Base-by-base conservation (phyloP, 148 eudicot species). In the Chenopodium berlandieri region DNA sequence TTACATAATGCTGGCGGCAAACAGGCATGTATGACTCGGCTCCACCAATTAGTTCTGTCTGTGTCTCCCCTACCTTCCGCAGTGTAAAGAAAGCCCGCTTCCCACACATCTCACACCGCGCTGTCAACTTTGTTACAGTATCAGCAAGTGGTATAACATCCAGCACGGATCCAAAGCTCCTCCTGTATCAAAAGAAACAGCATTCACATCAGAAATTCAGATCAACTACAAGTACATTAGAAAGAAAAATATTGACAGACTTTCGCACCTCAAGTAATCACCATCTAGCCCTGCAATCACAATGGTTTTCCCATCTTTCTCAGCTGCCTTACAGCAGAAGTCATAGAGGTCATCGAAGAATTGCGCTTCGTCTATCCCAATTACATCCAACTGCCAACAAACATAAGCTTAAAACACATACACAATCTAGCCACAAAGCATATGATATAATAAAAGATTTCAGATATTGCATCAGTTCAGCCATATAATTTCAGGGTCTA, bases 291-390 rank as follows among this genome's bases (percentile, higher is more conserved):
- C 99, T 14, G 99, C 97, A 82, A 95, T 83, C 31, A 95, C 85
- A 2, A 94, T 88, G 17, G 76, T 92, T 84, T 92, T 94, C 1
- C 94, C 93, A 64, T 95, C 94, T 79, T 77, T 73, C 48, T 93
- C 99, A 76, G 97, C 97, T 48, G 92, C 99, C 64, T 87, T 85
- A 81, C 89, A 87, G 90, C 98, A 95, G 79, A 95, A 95, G 16
- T 94, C 94, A 79, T 95, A 94, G 3, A 95, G 91, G 73, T 93
- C 97, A 25, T 83, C 90, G 6, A 95, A 93, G 84, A 95, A 95
- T 75, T 93, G 98, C 56, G 97, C 97, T 80, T 95, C 98, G 63
- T 95, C 98, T 30, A 93, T 93, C 2, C 96, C 98, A 87, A 95
- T 92, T 73, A 93, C 93, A 68, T 95, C 96, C 87, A 95, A 32